Evolutionary conservation across 1,284 basidiomycete genomes (phyloP).

Genomic region (Coriolopsis trogii): DNA sequence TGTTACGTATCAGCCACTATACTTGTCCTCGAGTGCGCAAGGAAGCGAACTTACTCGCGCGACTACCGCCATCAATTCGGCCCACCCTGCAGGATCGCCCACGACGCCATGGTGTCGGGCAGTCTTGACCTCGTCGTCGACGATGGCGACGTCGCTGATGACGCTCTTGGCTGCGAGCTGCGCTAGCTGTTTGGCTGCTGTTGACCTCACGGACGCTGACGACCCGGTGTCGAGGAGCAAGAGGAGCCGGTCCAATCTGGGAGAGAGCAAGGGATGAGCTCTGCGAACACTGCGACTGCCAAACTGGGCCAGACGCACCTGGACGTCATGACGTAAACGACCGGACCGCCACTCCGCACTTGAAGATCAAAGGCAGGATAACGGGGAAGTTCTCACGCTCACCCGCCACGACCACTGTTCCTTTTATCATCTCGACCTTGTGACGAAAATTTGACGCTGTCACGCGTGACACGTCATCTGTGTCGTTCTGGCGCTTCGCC

Average conservation of each 20-base stretch:
- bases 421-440: constrained; percentile 42
- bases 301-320: constrained; percentile 46
- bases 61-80: constrained; percentile 82
- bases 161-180: constrained; percentile 86
- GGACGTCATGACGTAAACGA: constrained; percentile 62
- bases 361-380: constrained; percentile 36
- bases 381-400: constrained; percentile 45
- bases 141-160: constrained; percentile 77
- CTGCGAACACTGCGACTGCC: constrained; percentile 27
- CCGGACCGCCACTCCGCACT: constrained; percentile 45
- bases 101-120: constrained; percentile 58
- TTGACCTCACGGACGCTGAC: constrained; percentile 81
- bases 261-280: constrained; percentile 2
- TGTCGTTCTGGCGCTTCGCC: constrained; percentile 13
- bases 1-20: constrained; percentile 33
- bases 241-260: constrained; percentile 89
- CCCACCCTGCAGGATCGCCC: constrained; percentile 73
- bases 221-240: constrained; percentile 91
- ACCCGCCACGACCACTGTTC: constrained; percentile 37
- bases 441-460: constrained; percentile 41
- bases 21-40: neutral
- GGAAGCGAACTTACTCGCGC: constrained; percentile 60
- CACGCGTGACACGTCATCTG: constrained; percentile 38
- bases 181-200: constrained; percentile 91
- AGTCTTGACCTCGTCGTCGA: constrained; percentile 76